Evolutionary conservation across 208 protist species (phyloP).

Genomic region (Sergeia podlipaevii): DNA sequence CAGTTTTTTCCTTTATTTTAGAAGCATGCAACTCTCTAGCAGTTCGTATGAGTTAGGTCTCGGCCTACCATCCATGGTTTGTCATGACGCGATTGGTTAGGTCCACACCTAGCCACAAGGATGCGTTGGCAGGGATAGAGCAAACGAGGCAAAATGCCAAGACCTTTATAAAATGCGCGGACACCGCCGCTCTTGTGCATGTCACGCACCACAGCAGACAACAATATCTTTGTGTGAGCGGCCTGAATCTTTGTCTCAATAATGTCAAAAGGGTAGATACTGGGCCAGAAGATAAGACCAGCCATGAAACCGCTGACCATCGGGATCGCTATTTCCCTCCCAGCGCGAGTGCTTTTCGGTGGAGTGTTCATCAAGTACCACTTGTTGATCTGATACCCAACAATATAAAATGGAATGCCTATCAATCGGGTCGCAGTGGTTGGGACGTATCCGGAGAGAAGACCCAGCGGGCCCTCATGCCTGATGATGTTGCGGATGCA

Average conservation of each 20-base stretch:
- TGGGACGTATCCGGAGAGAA: slow-evolving; percentile 56
- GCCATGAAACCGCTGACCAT: slow-evolving; percentile 51
- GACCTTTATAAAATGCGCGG: slow-evolving; percentile 54
- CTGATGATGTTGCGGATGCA: slow-evolving; percentile 36
- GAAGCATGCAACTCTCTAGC: too few relatives aligned
- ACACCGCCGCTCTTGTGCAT: slow-evolving; percentile 39
- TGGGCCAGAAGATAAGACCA: slow-evolving; percentile 59
- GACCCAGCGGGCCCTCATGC: slow-evolving; percentile 27
- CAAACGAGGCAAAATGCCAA: slow-evolving; percentile 54
- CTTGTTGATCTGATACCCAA: slow-evolving; percentile 36
- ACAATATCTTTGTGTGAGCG: slow-evolving; percentile 17
- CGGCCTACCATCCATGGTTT: slow-evolving; percentile 34
- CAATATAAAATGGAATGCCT: slow-evolving; percentile 72
- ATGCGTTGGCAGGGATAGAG: slow-evolving; percentile 61
- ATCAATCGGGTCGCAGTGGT: slow-evolving; percentile 48
- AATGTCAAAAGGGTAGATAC: slow-evolving; percentile 73
- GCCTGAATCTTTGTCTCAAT: slow-evolving; percentile 66
- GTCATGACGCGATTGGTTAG: slow-evolving; percentile 43
- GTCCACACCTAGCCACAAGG: slow-evolving; percentile 65
- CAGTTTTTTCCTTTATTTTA: too few relatives aligned
- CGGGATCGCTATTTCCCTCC: slow-evolving; percentile 36
- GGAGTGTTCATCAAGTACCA: slow-evolving; percentile 13
- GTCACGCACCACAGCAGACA: slow-evolving; percentile 23
- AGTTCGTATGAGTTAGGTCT: too few relatives aligned
- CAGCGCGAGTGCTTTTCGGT: slow-evolving; percentile 8